These are phyloP conservation scores for Fusarium floridanum DNA, from an alignment of 2,329 filamentous ascomycete species.

Conservation along the genomic window DNA sequence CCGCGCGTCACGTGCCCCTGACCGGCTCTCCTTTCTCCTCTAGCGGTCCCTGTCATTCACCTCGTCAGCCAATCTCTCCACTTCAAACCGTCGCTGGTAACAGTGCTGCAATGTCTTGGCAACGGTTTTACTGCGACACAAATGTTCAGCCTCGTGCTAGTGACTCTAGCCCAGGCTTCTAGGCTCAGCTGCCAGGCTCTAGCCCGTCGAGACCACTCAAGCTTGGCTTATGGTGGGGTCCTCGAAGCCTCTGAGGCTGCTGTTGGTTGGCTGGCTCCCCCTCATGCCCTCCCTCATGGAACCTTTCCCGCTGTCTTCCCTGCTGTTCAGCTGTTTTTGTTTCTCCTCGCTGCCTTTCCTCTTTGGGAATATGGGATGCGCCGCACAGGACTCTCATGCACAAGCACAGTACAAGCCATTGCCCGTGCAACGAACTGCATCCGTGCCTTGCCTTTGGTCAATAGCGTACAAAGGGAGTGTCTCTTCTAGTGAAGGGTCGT, in stretches of 20 bases:
- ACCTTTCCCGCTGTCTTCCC: constrained; percentile 9
- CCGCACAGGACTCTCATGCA: background rate
- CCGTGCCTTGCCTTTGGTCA: constrained; percentile 15
- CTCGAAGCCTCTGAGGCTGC: background rate
- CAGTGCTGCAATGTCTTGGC: constrained; percentile 26
- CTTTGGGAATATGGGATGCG: constrained; percentile 4
- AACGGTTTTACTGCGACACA: constrained; percentile 28
- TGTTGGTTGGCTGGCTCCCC: constrained; percentile 7
- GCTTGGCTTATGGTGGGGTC: constrained; percentile 18
- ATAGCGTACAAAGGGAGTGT: background rate
- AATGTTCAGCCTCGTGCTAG: constrained; percentile 40
- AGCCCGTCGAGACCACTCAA: constrained; percentile 35
- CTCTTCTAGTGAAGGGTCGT: background rate
- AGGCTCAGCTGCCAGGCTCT: constrained; percentile 38
- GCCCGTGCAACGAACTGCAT: constrained; percentile 16
- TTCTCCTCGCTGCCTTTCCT: constrained; percentile 7
- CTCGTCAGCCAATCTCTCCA: constrained; percentile 9
- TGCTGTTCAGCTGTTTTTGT: constrained; percentile 1
- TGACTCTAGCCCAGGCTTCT: constrained; percentile 21
- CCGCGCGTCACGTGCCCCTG: constrained; percentile 22
- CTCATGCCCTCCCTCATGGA: constrained; percentile 14
- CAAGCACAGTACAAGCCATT: constrained; percentile 3
- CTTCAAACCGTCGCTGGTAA: background rate
- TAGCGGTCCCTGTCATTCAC: constrained; percentile 21
- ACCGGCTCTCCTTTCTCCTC: background rate